These are phyloP conservation scores for Neurospora hispaniola DNA, from an alignment of 495 filamentous ascomycete species.

Conservation along the genomic window DNA sequence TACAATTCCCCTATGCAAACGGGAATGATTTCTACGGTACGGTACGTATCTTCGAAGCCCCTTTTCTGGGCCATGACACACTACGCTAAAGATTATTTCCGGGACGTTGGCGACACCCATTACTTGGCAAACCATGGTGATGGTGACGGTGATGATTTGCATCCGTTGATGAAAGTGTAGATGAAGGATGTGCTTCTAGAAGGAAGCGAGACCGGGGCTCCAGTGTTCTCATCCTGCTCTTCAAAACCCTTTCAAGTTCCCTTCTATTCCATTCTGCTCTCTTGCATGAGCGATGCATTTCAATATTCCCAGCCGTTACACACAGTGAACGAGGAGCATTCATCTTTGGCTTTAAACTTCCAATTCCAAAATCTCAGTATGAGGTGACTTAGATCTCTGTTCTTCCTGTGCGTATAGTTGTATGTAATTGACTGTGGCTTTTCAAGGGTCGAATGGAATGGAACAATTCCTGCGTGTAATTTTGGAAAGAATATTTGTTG, in stretches of 20 bases:
- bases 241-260: background rate
- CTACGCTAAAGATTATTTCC: background rate
- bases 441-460: background rate
- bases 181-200: background rate
- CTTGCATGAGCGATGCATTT: background rate
- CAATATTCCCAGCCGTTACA: background rate
- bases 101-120: background rate
- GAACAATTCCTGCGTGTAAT: background rate
- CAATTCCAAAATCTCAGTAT: background rate
- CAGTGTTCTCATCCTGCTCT: background rate
- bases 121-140: background rate
- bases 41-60: background rate
- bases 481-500: background rate
- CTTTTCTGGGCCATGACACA: background rate
- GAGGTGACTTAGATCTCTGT: background rate
- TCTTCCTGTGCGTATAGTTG: background rate
- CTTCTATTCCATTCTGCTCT: no score
- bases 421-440: background rate
- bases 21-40: background rate
- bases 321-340: background rate
- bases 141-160: background rate
- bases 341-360: background rate
- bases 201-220: background rate
- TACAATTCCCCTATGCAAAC: background rate
- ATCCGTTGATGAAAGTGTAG: background rate